Evolutionary conservation across 164 flowering plant genomes (phyloP), one percentile per base, ranked within the genome.

Genomic region (Stephania cephalantha): DNA sequence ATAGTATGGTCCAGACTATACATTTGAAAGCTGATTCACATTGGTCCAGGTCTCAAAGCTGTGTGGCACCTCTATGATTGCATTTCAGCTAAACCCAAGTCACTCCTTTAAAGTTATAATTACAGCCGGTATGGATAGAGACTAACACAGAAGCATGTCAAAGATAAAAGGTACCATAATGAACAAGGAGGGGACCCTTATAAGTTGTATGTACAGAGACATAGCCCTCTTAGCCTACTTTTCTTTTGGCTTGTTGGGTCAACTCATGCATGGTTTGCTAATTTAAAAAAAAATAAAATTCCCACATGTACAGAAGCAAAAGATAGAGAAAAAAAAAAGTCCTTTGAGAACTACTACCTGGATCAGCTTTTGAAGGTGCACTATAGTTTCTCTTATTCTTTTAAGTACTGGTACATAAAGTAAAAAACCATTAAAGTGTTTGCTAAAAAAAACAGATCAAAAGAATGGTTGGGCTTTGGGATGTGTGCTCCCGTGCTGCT

Each of bases 101-200:
- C 66, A 63, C 29, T 22, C 66, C 20, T 63, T 63, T 18, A 63
- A 20, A 63, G 66, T 63, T 63, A 7, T 35, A 22, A 7, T 18
- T 9, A 63, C 20, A 20, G 66, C 29, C 66, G 20, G 8, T 63
- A 17, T 63, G 66, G 65, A 18, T 63, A 48, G 42, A n/a, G 71
- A 69, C 50, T 9, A 4, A 46, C 17, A 46, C 3, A 45, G 72
- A 70, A 20, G 31, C 66, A 18, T 52, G 74, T 71, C 74, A 71
- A 71, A 71, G 46, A 53, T 53, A 71, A 71, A 71, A 50, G 64
- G 46, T 58, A 53, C 18, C 53, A 72, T 72, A 12, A 53, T 71
- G 30, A 53, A 53, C 20, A 53, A 17, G 35, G 46, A 35, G 25
- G 53, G 45, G 52, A 12, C 46, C 25, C 44, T 30, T 25, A 48